These are phyloP conservation scores for Plasmopara muralis DNA, from an alignment of 352 stramenopile genomes.

Conservation along the genomic window DNA sequence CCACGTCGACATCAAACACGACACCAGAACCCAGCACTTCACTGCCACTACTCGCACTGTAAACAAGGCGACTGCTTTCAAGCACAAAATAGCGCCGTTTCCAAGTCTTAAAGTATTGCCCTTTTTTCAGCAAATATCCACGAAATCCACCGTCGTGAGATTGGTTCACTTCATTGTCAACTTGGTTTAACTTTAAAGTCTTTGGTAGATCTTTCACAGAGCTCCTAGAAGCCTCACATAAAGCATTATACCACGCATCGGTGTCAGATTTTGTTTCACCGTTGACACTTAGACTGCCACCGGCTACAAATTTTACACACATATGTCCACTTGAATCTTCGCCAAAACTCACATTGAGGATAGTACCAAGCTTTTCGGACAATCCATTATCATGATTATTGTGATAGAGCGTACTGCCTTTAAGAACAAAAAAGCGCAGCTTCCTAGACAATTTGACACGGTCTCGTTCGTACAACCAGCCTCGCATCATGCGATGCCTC, in stretches of 20 bases:
- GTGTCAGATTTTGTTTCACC: conserved; percentile 38
- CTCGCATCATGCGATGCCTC: conserved; percentile 26
- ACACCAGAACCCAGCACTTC: conserved; percentile 51
- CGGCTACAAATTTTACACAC: conserved; percentile 40
- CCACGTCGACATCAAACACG: conserved; percentile 58
- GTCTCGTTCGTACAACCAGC: conserved; percentile 62
- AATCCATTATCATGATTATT: conserved; percentile 40
- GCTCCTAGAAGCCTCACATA: conserved; percentile 25
- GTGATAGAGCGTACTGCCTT: conserved; percentile 42
- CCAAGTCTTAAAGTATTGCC: conserved; percentile 79
- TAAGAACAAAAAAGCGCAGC: conserved; percentile 57
- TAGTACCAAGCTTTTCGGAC: conserved; percentile 32
- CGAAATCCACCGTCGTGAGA: conserved; percentile 16
- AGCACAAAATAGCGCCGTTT: conserved; percentile 78
- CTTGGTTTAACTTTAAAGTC: conserved; percentile 11
- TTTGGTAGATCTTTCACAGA: conserved; percentile 8
- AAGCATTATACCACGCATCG: conserved; percentile 39
- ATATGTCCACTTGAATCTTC: conserved; percentile 28
- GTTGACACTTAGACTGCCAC: conserved; percentile 41
- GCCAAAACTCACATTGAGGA: conserved; percentile 43
- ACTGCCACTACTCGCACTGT: conserved; percentile 28
- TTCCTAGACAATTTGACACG: conserved; percentile 48
- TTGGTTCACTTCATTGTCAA: conserved; percentile 9
- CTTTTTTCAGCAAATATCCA: conserved; percentile 79
- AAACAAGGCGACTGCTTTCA: conserved; percentile 51